phyloP scores from a whole-genome alignment of 305 asterid genomes.

The Lippia alba region DNA sequence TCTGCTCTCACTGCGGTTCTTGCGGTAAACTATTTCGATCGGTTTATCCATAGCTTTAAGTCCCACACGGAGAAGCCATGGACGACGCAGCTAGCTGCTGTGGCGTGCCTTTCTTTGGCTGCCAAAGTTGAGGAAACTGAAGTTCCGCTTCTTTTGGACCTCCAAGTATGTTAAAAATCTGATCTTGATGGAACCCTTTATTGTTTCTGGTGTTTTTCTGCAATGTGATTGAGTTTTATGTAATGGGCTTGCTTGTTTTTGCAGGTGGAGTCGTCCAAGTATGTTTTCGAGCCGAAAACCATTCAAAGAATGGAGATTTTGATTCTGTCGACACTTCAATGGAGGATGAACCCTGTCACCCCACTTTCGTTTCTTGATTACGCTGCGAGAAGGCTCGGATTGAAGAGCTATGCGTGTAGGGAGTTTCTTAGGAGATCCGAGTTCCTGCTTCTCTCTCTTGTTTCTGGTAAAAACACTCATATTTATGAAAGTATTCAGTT shows the following conservation, averaged over 20 bases:
- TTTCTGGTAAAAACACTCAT: slow-evolving; percentile 51
- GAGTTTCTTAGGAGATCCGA: slow-evolving; percentile 69
- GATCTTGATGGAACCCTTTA: slow-evolving; percentile 13
- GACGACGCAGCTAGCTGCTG: slow-evolving; percentile 79
- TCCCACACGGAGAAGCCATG: slow-evolving; percentile 64
- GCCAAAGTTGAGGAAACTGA: slow-evolving; percentile 80
- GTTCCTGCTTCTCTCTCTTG: slow-evolving; percentile 57
- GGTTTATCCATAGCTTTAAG: slow-evolving; percentile 47
- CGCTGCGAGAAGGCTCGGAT: slow-evolving; percentile 52
- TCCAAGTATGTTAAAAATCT: slow-evolving; percentile 59
- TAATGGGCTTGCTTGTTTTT: slow-evolving; percentile 27
- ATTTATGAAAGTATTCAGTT: background rate
- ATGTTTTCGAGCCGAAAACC: slow-evolving; percentile 72
- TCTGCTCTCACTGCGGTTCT: slow-evolving; percentile 80
- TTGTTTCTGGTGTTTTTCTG: background rate
- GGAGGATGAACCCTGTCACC: slow-evolving; percentile 93
- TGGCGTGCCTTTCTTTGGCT: slow-evolving; percentile 80
- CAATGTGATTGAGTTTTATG: background rate
- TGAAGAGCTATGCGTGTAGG: slow-evolving; percentile 41
- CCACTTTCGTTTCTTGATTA: slow-evolving; percentile 73
- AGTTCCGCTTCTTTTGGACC: slow-evolving; percentile 74
- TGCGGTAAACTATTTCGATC: slow-evolving; percentile 74
- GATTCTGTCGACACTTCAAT: slow-evolving; percentile 65
- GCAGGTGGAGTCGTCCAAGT: slow-evolving; percentile 71
- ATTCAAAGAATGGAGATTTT: slow-evolving; percentile 84